Evolutionary conservation across 768 basidiomycete species (phyloP).

Genomic region (Russula lepida): DNA sequence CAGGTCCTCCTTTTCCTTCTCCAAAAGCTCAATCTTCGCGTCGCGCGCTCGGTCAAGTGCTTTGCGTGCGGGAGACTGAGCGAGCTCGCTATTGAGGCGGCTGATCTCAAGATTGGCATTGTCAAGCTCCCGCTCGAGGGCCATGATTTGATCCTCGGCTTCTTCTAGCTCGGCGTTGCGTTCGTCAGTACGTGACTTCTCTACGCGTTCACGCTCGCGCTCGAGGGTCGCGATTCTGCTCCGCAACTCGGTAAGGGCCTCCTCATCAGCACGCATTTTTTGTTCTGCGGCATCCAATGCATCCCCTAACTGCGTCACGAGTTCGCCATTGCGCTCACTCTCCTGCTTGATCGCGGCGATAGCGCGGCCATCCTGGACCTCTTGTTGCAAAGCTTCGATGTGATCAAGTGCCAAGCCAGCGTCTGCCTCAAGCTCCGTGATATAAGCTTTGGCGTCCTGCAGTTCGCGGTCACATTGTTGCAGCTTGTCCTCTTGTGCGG

Average conservation of each 20-base stretch:
- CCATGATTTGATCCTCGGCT: conserved; percentile 45
- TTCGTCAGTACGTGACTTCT: conserved; percentile 27
- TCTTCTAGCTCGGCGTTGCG: conserved; percentile 29
- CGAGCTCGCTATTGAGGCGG: conserved; percentile 53
- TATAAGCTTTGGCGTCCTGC: conserved; percentile 39
- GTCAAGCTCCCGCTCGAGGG: conserved; percentile 68
- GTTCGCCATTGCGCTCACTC: conserved; percentile 42
- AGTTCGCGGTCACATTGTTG: conserved; percentile 27
- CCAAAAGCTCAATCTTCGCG: conserved; percentile 62
- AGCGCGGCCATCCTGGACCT: conserved; percentile 39
- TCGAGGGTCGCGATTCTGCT: conserved; percentile 46
- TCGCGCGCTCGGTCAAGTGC: conserved; percentile 75
- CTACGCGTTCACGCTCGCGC: conserved; percentile 33
- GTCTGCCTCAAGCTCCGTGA: conserved; percentile 55
- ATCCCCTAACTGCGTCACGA: conserved; percentile 61
- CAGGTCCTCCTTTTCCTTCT: conserved; percentile 69
- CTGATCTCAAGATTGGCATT: conserved; percentile 71
- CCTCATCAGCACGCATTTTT: conserved; percentile 58
- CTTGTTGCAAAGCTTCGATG: conserved; percentile 48
- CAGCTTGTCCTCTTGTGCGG: conserved; percentile 19
- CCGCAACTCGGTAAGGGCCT: conserved; percentile 42
- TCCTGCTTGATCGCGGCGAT: conserved; percentile 30
- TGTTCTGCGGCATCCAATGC: conserved; percentile 68
- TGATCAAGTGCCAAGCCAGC: conserved; percentile 43
- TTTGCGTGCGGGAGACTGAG: conserved; percentile 65